Evolutionary conservation across 305 asterid genomes (phyloP), one percentile per base, ranked within the genome.

Genomic region (Fraxinus ornus): DNA sequence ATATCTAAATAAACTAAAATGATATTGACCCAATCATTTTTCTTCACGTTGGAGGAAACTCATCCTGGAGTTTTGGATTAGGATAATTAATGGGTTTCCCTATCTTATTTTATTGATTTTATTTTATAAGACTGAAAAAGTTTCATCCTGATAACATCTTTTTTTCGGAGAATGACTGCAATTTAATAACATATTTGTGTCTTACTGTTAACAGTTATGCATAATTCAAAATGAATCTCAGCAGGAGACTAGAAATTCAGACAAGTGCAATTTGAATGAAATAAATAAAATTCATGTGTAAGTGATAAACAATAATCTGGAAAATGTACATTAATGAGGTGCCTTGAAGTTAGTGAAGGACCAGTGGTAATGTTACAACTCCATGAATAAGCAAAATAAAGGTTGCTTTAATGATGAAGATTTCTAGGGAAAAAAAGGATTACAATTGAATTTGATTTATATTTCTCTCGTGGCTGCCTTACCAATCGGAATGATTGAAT

Each of bases 291-390:
- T 60, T 75, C 68, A 55, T 7, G 33, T 37, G 37, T 17, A 73
- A 71, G 37, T 52, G 9, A 57, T 47, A 32, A 75, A 13, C 28
- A 39, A 79, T 32, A 80, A 47, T 76, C 8, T 80, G 35, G 70
- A 7, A 76, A 75, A 66, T 83, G 37, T 30, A n/a, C 55, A 76
- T 44, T 76, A 75, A 52, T 75, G 32, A 76, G 41, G 19, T 49
- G n/a, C 41, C 70, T 15, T 12, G 32, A 39, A 17, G 62, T 19
- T 35, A 28, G 21, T 15, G 44, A 32, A 70, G 9, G 5, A 30
- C 39, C 2, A 26, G 35, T 26, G 74, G 35, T 66, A 66, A 24
- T 26, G 12, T 66, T 10, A 26, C 74, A 26, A 66, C 36, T 66
- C 74, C 74, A 66, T 66, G 74, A 26, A 66, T 66, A 33, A 26